Evolutionary conservation across 768 basidiomycete genomes (phyloP), one percentile per base, ranked within the genome.

Genomic region (Terana coerulea): DNA sequence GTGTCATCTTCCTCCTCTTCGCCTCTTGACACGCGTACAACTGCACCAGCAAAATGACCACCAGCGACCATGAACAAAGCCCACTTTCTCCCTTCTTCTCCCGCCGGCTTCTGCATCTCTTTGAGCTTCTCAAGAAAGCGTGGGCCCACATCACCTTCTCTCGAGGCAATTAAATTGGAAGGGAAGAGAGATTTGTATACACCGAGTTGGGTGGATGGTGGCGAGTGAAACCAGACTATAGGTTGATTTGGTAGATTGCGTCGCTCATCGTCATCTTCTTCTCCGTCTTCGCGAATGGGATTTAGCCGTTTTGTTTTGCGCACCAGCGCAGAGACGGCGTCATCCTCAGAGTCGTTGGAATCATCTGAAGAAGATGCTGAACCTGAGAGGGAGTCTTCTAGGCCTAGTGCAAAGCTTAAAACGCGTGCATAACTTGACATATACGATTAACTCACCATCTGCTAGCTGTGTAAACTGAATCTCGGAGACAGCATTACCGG

Each of bases 1-100:
- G 46, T 56, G 7, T 58, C 69, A 3, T 81, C 79, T 5, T 75
- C 74, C 15, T 64, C 64, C 2, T 52, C 59, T 14, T 71, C 72
- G 51, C 77, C 54, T 53, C 73, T 68, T 67, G 84, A 80, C 24
- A 92, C 88, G 29, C 84, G 75, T 11, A 85, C 84, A 29, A 99
- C 75, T 50, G 93, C 87, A 22, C 95, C 97, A 12, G 97, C 97
- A 69, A 99, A 98, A 67, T 99, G 97, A 10, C 97, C 97, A 19
- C 97, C 95, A 0, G 97, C 97, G 34, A 88, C 83, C 93, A 98
- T 97, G 61, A 99, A 88, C 77, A 98, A 68, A 0, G 93, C 91
- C 89, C 95, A 95, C 53, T 80, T 87, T 33, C 93, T 75, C 14
- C 84, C 90, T 15, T 75, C 70, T 3, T 67, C 64, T 11, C 48